Percentiles rank a stretch among this genome's conserved stretches.
Conservation (phyloP, 1,284 basidiomycete genomes). For the Marasmius sp. region DNA sequence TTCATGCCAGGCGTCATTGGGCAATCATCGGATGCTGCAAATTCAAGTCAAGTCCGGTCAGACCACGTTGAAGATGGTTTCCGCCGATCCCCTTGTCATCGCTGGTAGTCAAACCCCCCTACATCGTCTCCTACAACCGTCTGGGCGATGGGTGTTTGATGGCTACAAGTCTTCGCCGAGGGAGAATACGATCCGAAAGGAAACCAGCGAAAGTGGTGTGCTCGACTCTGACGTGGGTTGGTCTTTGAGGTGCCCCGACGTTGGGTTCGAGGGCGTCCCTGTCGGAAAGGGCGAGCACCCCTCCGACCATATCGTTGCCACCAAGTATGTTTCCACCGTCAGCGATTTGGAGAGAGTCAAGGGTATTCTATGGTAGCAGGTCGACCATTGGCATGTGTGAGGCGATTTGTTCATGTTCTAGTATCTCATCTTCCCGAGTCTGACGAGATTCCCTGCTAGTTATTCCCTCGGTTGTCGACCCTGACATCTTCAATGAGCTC, state of each 20-base stretch:
- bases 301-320: conserved; percentile 97
- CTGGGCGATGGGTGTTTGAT: conserved; percentile 98
- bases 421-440: conserved; percentile 4
- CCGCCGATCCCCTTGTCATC: conserved; percentile 98
- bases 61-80: conserved; percentile 93
- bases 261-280: no score
- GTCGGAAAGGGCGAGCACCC: no score
- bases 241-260: conserved; percentile 87
- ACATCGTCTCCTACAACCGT: conserved; percentile 98
- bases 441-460: conserved; percentile 63
- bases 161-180: conserved; percentile 93
- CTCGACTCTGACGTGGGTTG: conserved; percentile 97
- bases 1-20: conserved; percentile 97
- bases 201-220: conserved; percentile 95
- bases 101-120: conserved; percentile 98
- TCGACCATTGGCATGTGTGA: no score
- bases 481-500: conserved; percentile 92
- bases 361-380: no score
- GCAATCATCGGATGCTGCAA: conserved; percentile 98
- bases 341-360: conserved; percentile 97
- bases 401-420: no score
- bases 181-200: conserved; percentile 97
- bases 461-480: conserved; percentile 93
- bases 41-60: conserved; percentile 94
- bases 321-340: conserved; percentile 92